Conservation (phyloP, 805 yeast genomes). For the Suhomyces sp. region DNA sequence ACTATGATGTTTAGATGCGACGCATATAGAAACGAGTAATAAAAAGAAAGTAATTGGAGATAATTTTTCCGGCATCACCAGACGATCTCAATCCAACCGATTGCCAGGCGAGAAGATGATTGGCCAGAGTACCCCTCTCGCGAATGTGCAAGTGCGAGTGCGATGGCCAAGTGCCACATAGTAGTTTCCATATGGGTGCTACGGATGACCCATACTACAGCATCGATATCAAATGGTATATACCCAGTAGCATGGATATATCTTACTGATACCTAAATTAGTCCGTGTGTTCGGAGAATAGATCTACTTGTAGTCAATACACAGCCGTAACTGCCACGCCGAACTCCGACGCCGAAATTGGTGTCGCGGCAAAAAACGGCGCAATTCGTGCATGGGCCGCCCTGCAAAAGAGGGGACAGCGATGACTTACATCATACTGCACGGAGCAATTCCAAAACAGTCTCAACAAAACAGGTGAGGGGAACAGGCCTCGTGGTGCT, state of each 20-base stretch:
- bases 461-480: background rate
- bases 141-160: slow-evolving; percentile 1
- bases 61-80: background rate
- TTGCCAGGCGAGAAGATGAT: background rate
- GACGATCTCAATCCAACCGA: background rate
- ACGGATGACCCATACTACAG: too few species aligned
- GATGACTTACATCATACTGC: slow-evolving; percentile 1
- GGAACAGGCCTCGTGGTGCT: background rate
- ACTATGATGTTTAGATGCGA: slow-evolving; percentile 42
- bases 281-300: background rate
- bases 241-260: too few species aligned
- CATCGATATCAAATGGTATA: too few species aligned
- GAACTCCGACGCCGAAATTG: slow-evolving; percentile 1
- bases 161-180: background rate
- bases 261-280: too few species aligned
- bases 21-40: background rate
- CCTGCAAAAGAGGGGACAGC: slow-evolving; percentile 1
- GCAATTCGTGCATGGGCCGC: background rate
- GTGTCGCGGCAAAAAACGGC: background rate
- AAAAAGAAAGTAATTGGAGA: background rate
- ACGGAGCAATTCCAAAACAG: background rate
- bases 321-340: background rate
- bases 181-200: too few species aligned
- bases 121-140: slow-evolving; percentile 3
- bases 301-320: background rate